Conservation (phyloP, 306 rosid species). For the Mimosa pudica region DNA sequence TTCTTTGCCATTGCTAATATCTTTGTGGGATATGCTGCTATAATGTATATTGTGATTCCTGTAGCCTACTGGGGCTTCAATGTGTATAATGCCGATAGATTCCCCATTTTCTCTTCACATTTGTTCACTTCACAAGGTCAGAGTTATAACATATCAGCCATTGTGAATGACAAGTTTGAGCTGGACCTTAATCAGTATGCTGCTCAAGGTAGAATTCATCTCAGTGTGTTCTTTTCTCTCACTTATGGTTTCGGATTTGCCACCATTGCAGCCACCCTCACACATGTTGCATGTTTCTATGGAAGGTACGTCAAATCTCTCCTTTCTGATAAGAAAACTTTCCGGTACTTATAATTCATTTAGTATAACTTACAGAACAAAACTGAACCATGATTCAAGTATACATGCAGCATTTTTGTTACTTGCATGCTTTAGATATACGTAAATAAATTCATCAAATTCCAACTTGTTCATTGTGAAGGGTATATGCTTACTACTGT, state of each 20-base stretch:
- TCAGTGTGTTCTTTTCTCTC: conserved; percentile 70
- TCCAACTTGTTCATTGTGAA: no score
- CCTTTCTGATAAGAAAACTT: not conserved
- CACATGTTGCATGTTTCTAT: conserved; percentile 71
- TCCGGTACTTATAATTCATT: no score
- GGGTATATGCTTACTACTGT: no score
- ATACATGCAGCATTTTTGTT: not conserved
- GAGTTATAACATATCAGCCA: conserved; percentile 54
- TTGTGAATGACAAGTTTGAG: conserved; percentile 69
- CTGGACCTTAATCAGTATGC: conserved; percentile 45
- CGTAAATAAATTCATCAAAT: no score
- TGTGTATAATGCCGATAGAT: conserved; percentile 51
- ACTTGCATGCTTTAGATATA: not conserved
- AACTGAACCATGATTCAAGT: no score
- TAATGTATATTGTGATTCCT: conserved; percentile 56
- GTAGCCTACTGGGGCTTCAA: conserved; percentile 68
- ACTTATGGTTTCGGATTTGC: conserved; percentile 81
- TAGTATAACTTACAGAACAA: no score
- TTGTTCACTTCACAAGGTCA: conserved; percentile 66
- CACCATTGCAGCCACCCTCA: conserved; percentile 70
- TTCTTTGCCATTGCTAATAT: conserved; percentile 75
- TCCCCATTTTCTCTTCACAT: conserved; percentile 80
- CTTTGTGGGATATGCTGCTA: conserved; percentile 52
- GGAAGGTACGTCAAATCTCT: conserved; percentile 57
- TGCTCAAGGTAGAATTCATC: conserved; percentile 63